phyloP scores from a whole-genome alignment of 1,139 yeast species.

The Candida tetrigidarum region DNA sequence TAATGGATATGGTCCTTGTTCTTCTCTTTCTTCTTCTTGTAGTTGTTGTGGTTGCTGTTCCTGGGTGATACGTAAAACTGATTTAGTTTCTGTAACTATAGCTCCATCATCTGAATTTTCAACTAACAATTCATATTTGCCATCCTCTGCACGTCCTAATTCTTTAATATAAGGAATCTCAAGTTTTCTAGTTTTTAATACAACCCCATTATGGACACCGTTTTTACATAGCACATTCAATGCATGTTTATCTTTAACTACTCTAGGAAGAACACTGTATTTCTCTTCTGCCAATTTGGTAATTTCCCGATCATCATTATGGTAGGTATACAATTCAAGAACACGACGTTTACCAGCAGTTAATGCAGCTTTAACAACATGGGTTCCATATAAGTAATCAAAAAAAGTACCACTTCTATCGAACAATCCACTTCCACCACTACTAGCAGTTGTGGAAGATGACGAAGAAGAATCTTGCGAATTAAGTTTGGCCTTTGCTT shows the following conservation, averaged over 20 bases:
- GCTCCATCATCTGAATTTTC: constrained; percentile 15
- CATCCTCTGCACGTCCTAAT: constrained; percentile 35
- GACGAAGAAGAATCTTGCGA: neutral
- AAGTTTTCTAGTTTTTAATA: constrained; percentile 67
- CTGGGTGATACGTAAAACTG: constrained; percentile 24
- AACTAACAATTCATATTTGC: constrained; percentile 29
- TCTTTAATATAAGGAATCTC: constrained; percentile 43
- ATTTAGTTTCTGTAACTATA: constrained; percentile 18
- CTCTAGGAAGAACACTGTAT: constrained; percentile 46
- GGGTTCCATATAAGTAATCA: constrained; percentile 79
- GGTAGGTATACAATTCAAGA: constrained; percentile 54
- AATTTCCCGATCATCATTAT: constrained; percentile 42
- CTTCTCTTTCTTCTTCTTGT: constrained; percentile 18
- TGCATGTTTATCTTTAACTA: constrained; percentile 54
- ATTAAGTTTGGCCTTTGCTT: constrained; percentile 1
- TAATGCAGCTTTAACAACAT: constrained; percentile 75
- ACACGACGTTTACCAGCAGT: constrained; percentile 58
- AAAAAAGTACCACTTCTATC: constrained; percentile 40
- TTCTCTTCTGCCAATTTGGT: constrained; percentile 46
- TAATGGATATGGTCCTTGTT: constrained; percentile 52
- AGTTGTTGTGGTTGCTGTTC: too few relatives aligned
- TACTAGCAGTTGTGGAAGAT: neutral
- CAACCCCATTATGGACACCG: constrained; percentile 85
- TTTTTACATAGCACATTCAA: constrained; percentile 64
- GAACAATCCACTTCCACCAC: neutral